phyloP scores from a whole-genome alignment of 192 early-diverging fungal species.

The Hyaloraphidium curvatum region DNA sequence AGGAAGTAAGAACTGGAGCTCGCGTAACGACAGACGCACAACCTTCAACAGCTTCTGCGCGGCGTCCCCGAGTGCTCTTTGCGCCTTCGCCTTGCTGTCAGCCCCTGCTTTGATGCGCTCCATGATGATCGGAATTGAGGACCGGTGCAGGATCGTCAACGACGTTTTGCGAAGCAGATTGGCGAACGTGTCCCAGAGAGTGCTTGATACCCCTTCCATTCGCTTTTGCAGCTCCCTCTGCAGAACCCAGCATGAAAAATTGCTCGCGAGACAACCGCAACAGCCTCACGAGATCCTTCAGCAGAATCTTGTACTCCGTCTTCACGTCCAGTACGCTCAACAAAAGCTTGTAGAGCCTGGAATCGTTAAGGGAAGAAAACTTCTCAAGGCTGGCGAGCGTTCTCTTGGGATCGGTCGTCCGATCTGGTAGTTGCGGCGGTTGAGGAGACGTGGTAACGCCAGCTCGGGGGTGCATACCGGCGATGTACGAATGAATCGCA shows the following conservation, averaged over 20 bases:
- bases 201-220: constrained; percentile 38
- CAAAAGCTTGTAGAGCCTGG: constrained; percentile 40
- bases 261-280: neutral
- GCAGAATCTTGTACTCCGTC: constrained; percentile 46
- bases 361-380: constrained; percentile 48
- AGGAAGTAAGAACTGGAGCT: neutral
- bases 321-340: constrained; percentile 48
- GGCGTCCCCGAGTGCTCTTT: constrained; percentile 4
- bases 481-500: constrained; percentile 27
- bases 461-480: no score
- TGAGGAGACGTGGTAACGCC: neutral
- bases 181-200: constrained; percentile 45
- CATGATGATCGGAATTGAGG: constrained; percentile 37
- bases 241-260: constrained; percentile 10
- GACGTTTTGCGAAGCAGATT: constrained; percentile 55
- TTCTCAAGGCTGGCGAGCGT: constrained; percentile 39
- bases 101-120: constrained; percentile 16
- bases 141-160: constrained; percentile 52
- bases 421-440: constrained; percentile 14
- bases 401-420: constrained; percentile 45
- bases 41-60: constrained; percentile 36
- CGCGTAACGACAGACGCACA: neutral
- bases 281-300: constrained; percentile 33
- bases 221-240: constrained; percentile 48
- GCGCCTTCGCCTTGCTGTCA: constrained; percentile 3